Base-by-base conservation (phyloP, 805 yeast species). In the Ogataea paradorogensis region DNA sequence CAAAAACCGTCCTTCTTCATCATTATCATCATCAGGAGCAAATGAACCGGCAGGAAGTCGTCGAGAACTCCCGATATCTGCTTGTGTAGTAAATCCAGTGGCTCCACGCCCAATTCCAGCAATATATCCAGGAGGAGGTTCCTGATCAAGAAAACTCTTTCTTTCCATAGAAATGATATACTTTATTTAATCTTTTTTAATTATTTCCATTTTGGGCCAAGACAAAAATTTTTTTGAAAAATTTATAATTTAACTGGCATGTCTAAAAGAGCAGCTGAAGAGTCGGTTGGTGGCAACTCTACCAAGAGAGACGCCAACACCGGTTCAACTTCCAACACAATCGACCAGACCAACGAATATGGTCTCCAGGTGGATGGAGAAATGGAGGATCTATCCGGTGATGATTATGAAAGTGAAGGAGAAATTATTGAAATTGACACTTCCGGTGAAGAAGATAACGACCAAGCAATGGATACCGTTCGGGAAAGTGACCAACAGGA, bases 21-120 rank as follows among this genome's bases (percentile, higher is more conserved):
- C 66, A 5, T 53, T 53, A 21, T 55, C 56, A 5, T 45, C 53
- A 16, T 53, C 47, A 2, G 15, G 56, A 11, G 42, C 52, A 16
- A 50, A 40, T 3, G 48, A 50, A 33, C 45, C 65, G 38, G 44
- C 52, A 41, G 41, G 67, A 56, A 38, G 39, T 61, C 45, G 69
- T 47, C 42, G 66, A 43, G 73, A 70, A 13, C 70, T 65, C 0
- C 87, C 87, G 11, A 84, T 59, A 46, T 84, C 95, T 1, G 93
- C 87, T 43, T 88, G 74, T 0, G 96, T 88, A 0, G 90, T 80
- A 61, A 93, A 90, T 5, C 97, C 98, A 1, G 86, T 76, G 1
- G 97, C 98, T 20, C 99, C 99, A 56, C 99, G 71, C 0, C 97
- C 98, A 7, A 89, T 63, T 18, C 99, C 99, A 3, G 98, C 84